Base-by-base conservation (phyloP, 306 rosid species). In the cucumber (Cucumis sativus) region DNA sequence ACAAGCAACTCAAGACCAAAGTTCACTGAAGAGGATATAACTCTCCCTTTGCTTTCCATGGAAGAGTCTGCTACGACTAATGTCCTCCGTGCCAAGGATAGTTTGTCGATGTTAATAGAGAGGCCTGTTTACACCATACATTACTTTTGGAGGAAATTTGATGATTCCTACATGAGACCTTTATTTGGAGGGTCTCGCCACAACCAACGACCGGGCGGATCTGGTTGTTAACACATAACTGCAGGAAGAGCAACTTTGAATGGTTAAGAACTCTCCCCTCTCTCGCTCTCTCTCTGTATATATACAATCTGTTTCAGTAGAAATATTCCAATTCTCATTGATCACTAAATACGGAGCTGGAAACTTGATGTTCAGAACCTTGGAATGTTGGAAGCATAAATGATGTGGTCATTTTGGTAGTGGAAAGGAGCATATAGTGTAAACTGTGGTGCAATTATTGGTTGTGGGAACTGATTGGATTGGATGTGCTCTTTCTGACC, bases 91-190 rank as follows among this genome's bases (percentile, higher is more conserved):
- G 97, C 98, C 37, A 90, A 89, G 85, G 90, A 94, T 67, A 89
- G 85, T 78, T 59, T 94, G 69, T 88, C 95, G 16, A 85, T 85
- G 96, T 81, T 94, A 13, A 86, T 94, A 21, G 98, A 85, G 79
- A 88, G 94, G 49, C 98, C 98, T 3, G 90, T 88, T 5, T 83
- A 82, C 84, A 90, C 96, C 74, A 86, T 85, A 77, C 97, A 94
- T 77, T 78, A 33, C 78, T 94, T 87, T 74, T 91, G 97, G 98
- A 94, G 96, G 77, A 90, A 45, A 64, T 94, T 94, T 65, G 98
- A 91, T 82, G 88, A 94, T 83, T 80, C 88, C 68, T 91, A 86
- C 83, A 91, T 94, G 98, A 91, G 98, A 85, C 98, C 98, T 1
- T 35, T 94, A 40, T 94, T 94, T 75, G 96, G 97, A 8, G 98